Base-by-base conservation (phyloP, 257 asterid species). In the Jacaranda copaia region DNA sequence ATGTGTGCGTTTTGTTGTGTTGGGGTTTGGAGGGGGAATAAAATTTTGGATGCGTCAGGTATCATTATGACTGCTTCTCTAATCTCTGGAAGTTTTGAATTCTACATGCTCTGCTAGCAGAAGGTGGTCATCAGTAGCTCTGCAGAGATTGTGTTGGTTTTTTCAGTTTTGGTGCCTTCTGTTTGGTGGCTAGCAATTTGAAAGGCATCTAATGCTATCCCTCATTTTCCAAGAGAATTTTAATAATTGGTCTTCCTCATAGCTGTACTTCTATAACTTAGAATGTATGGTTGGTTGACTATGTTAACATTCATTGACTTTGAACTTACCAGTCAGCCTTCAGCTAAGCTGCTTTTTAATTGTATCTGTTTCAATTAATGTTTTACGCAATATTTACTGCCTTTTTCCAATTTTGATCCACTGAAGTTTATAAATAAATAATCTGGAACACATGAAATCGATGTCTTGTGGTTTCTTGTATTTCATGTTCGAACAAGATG, bases 261-360 rank as follows among this genome's bases (percentile, higher is more conserved):
- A 25, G 65, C 40, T 59, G 65, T 25, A 3, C 42, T 63, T 63
- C 7, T 14, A 13, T 70, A 51, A 52, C 65, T 52, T 70, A 16
- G n/a, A 52, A 70, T 10, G 48, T 10, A 3, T 18, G 51, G 53
- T 32, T 18, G 32, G 53, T 39, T 39, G 63, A 58, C 16, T 56
- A 6, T 72, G 2, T 16, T 25, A 45, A 66, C 42, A 9, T 32
- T n/a, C 71, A 5, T 73, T 45, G 78, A 73, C 78, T 73, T 73
- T 60, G 78, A 73, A 73, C n/a, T n/a, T n/a, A n/a, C 12, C 43
- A 38, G 70, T 73, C 4, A 39, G 19, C 16, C 73, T 19, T 19
- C 40, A 48, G 7, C 39, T 39, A 43, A n/a, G 10, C 38, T 46
- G 19, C 25, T 38, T 36, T 36, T 35, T 14, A 56, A 11, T 57